Base-by-base conservation (phyloP, 2,329 filamentous ascomycete genomes). In the Lasiodiplodia citricola region DNA sequence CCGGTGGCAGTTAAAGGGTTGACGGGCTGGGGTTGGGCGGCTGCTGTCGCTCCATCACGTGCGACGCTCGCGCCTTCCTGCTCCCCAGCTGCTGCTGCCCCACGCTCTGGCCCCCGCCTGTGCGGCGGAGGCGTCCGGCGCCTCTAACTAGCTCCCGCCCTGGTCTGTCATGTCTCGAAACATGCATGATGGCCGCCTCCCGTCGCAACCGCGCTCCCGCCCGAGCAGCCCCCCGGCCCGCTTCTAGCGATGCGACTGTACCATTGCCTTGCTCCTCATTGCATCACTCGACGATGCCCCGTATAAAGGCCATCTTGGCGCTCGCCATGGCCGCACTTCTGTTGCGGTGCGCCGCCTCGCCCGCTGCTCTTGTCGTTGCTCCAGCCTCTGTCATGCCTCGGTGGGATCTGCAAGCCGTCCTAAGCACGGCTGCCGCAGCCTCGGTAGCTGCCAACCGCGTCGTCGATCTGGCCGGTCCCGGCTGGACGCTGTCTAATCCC, bases 401-500 rank as follows among this genome's bases (percentile, higher is more conserved):
- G 14, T 67, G 54, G 54, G 31, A 31, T 18, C 54, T 6, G 21
- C 65, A 67, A n/a, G 41, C 54, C 28, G 65, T 67, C 41, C 41
- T 67, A 14, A 14, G 50, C 25, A n/a, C 50, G n/a, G 52, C 54
- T 28, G 23, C 55, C 7, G 54, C 44, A 13, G 41, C 25, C 18
- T 44, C 54, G 11, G n/a, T 54, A 8, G 54, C 65, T 18, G 54
- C 65, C 31, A 44, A 44, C 25, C 65, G 65, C 25, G 70, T 74
- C 31, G 69, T 76, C 37, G 72, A 76, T 68, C 69, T 76, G 38
- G 70, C 73, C 37, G 67, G 71, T 3, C 50, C 81, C 54, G 70
- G 74, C 23, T 85, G 84, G 84, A 83, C 79, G 2, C 73, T 86
- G 10, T 79, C 79, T 7, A 86, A 83, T 71, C 74, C 77, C 18